Evolutionary conservation across 768 basidiomycete genomes (phyloP), one percentile per base, ranked within the genome.

Genomic region (Tylopilus vinaceipallidus): DNA sequence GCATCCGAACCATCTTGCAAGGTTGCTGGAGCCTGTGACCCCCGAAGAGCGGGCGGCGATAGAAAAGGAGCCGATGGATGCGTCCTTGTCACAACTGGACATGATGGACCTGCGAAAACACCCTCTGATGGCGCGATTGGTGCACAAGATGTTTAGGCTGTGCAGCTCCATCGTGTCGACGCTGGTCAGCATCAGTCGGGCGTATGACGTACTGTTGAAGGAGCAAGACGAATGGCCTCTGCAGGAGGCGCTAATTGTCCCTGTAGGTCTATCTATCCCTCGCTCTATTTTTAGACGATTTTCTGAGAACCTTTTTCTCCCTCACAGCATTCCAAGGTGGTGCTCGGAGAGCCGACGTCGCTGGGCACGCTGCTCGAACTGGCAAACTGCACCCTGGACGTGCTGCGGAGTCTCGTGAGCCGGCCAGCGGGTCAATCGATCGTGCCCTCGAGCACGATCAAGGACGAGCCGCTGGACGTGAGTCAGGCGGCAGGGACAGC

Each of bases 281-380:
- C 2, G 20, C 34, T 8, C 3, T 40, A 26, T 30, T 19, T 12
- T 22, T 11, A 39, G 44, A 19, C 8, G 5, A 2, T 30, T 43
- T 38, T n/a, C 37, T 19, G 42, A 44, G 38, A 39, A 16, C 14
- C 23, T 22, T n/a, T 24, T 6, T 49, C 1, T 40, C 33, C 29
- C 20, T 4, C 14, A 4, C 27, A 95, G 92, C 88, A 90, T 62
- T 86, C 89, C 4, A 94, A 91, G 59, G 84, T 92, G 5, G 85
- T 91, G 2, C 75, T 87, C 0, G 82, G 84, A 13, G 92, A 94
- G 56, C 84, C 88, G 7, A 82, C 91, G 0, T 93, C 92, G 0
- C 69, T 93, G 45, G 92, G 93, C 16, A 94, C 93, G 0, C 69
- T 95, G 7, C 76, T 93, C n/a, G 92, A 95, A 68, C 71, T 94